Evolutionary conservation across 345 rosid species (phyloP).

Genomic region (Schrenkiella parvula): DNA sequence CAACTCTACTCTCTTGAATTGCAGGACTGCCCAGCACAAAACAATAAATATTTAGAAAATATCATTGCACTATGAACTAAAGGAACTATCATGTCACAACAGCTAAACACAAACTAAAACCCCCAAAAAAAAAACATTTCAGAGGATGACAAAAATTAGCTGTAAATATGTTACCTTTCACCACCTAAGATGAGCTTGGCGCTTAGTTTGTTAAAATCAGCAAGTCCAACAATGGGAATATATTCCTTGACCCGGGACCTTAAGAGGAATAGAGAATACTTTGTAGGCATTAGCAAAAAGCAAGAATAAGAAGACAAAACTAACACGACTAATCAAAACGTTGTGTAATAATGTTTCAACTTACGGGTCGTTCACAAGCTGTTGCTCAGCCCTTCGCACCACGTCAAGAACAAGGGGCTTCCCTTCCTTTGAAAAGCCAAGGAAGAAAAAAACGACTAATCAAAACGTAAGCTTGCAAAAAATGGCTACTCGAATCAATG

Average conservation of each 20-base stretch:
- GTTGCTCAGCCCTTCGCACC: constrained; percentile 79
- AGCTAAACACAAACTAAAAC: neutral
- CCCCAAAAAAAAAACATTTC: no score
- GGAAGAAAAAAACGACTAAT: neutral
- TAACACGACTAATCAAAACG: neutral
- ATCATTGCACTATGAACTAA: neutral
- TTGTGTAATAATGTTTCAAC: constrained; percentile 6
- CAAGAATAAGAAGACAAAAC: neutral
- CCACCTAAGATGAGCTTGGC: constrained; percentile 90
- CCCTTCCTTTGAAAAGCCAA: constrained; percentile 66
- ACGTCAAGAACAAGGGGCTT: constrained; percentile 81
- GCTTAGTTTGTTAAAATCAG: constrained; percentile 84
- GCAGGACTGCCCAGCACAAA: constrained; percentile 58
- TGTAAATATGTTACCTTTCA: constrained; percentile 49
- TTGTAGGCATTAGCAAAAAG: neutral
- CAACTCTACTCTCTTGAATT: constrained; percentile 61
- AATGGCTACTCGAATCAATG: neutral
- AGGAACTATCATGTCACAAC: neutral
- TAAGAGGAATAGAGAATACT: neutral
- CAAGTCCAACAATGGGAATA: constrained; percentile 84
- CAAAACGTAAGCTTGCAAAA: neutral
- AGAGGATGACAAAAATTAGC: neutral
- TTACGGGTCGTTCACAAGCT: constrained; percentile 70
- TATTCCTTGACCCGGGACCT: constrained; percentile 91
- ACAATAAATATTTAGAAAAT: neutral